phyloP scores from a whole-genome alignment of 306 rosid genomes.

The Vicia sativa region DNA sequence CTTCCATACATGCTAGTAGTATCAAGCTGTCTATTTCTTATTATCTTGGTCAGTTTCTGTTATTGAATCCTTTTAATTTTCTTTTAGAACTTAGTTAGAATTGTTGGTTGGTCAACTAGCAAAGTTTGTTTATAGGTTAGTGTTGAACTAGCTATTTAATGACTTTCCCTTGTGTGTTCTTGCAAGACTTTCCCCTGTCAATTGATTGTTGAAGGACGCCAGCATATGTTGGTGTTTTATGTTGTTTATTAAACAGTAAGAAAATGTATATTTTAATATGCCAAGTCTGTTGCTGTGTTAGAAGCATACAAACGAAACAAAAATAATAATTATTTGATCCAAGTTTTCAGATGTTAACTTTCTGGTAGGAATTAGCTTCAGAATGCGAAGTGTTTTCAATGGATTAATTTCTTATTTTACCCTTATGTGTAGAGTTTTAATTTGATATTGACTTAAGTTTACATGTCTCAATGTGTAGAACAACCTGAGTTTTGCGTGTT shows the following conservation, averaged over 20 bases:
- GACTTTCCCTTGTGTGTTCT: too few relatives aligned
- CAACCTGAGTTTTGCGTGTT: conserved; percentile 15
- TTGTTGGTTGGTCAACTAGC: too few relatives aligned
- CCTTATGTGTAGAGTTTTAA: not conserved
- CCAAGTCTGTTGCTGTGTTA: not conserved
- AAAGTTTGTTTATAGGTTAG: too few relatives aligned
- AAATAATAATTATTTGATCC: conserved; percentile 1
- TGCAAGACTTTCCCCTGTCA: too few relatives aligned
- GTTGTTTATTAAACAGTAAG: too few relatives aligned
- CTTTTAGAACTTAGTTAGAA: too few relatives aligned
- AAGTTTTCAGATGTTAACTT: not conserved
- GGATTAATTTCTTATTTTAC: conserved; percentile 2
- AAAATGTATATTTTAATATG: not conserved
- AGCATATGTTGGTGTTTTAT: not conserved
- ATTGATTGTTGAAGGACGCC: not conserved
- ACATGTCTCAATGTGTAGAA: not conserved
- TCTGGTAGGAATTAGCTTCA: not conserved
- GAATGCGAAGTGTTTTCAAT: conserved; percentile 4
- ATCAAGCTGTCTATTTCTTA: too few relatives aligned
- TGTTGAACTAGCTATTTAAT: too few relatives aligned
- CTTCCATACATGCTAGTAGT: not conserved
- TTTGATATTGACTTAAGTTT: conserved; percentile 13
- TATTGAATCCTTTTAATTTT: too few relatives aligned
- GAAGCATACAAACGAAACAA: not conserved
- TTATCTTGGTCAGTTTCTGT: too few relatives aligned